These are phyloP conservation scores for Trichoderma lentiforme DNA, from an alignment of 2,329 filamentous ascomycete genomes.

Conservation along the genomic window DNA sequence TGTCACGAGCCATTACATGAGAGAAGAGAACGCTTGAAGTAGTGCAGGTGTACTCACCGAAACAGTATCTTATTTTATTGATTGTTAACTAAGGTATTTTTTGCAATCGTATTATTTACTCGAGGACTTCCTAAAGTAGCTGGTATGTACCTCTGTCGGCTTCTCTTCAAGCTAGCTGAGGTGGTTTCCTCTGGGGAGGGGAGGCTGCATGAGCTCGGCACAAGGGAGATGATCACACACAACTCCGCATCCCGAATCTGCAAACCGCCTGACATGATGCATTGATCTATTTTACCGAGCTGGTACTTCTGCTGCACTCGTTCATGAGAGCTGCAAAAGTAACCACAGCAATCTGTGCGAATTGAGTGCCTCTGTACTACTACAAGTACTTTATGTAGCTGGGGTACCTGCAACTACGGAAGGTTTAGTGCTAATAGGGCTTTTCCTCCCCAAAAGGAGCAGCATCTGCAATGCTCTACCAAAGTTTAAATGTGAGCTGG, in stretches of 20 bases:
- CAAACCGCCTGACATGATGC: background rate
- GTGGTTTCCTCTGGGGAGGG: background rate
- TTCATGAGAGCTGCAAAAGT: background rate
- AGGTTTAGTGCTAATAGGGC: background rate
- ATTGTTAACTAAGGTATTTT: background rate
- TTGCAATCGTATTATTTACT: background rate
- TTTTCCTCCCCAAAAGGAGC: background rate
- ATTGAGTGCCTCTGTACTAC: background rate
- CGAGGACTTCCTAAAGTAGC: background rate
- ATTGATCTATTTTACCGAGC: background rate
- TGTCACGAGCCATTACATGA: background rate
- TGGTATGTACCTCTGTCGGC: background rate
- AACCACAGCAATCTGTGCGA: background rate
- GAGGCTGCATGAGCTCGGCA: slow-evolving; percentile 3
- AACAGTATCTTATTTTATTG: background rate
- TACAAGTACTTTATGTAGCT: background rate
- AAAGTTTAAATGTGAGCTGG: background rate
- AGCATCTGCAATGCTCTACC: background rate
- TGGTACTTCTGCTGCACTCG: background rate
- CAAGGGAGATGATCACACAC: slow-evolving; percentile 6
- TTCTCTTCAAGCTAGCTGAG: background rate
- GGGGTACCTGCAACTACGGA: background rate
- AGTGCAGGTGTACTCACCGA: background rate
- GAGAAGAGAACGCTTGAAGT: background rate
- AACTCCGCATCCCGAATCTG: slow-evolving; percentile 9